Base-by-base conservation (phyloP, 1,139 yeast genomes). In the Sugiyamaella sp. region DNA sequence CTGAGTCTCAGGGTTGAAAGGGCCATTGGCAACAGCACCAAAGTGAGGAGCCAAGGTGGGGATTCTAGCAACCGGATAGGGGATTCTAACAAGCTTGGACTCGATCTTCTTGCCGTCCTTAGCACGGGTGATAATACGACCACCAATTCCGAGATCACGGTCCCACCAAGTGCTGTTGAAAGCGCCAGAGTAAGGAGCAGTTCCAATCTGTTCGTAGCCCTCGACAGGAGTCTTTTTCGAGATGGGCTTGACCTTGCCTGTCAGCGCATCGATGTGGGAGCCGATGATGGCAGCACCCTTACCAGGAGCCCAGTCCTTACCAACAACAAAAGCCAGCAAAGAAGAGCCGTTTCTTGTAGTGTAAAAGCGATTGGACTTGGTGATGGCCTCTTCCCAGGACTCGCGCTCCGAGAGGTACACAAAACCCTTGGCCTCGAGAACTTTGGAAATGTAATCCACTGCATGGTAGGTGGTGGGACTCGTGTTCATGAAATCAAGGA, bases 1-100 rank as follows among this genome's bases (percentile, higher is more conserved):
- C 65, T 91, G 91, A 1, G 96, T 82, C 74, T 93, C 98, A 63
- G 81, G 81, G 72, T 93, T 89, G 73, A 90, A 91, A 62, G 91
- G 97, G 45, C 79, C 80, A 64, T 81, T 80, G 38, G 86, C 87
- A 33, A 84, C 87, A 58, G 91, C 78, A 60, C 91, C 89, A 67
- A 93, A 80, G 71, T 93, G 98, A 58, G 95, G 95, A n/a, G 99
- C 98, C 69, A 93, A 78, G 2, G 97, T 89, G 46, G 97, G 98
- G 55, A 93, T 90, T 66, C 95, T 84, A 63, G 95, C 81, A 54
- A 93, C 74, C 1, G 99, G 97, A 66, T 81, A 84, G 55, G 89
- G 86, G 57, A 91, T 77, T 66, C 89, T 88, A 51, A 91, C 82
- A 59, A 93, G 76, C 67, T 80, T 86, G 5, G 96, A 81, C 42